Evolutionary conservation across 2,329 filamentous ascomycete genomes (phyloP), one percentile per base, ranked within the genome.

Genomic region (Orbilia quercus): DNA sequence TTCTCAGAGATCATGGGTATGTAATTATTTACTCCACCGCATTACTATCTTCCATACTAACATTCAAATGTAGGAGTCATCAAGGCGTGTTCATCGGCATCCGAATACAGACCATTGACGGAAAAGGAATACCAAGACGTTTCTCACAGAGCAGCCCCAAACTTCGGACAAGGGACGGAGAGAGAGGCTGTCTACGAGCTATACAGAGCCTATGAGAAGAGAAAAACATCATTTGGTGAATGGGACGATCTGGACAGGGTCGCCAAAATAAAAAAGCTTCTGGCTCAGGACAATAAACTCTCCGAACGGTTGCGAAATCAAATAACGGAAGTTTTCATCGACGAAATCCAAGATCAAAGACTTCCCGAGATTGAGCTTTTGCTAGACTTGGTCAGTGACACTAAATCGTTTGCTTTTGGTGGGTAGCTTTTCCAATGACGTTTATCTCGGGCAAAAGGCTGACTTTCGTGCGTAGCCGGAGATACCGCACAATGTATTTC

Each of bases 401-500:
- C 36, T n/a, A 58, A 45, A 25, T 42, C 44, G 2, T 59, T 69
- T 14, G 55, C 63, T 1, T 60, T 69, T 14, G n/a, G 28, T 6
- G 16, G 1, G 18, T 44, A 9, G 6, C 16, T 14, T n/a, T n/a
- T n/a, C n/a, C n/a, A n/a, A n/a, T n/a, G n/a, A n/a, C n/a, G n/a
- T 44, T 5, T 16, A 40, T 36, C 6, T 16, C n/a, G 40, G 11
- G 34, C 20, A 7, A 3, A n/a, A 16, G 11, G 16, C 55, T 59
- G 25, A 59, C n/a, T n/a, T 14, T 14, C 14, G 18, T 20, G 14
- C 2, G 18, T 34, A 76, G 76, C 79, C 22, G 79, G 79, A 0
- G 79, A 80, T 58, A 80, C 79, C 1, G 79, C 79, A 0, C 79
- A 80, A 66, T 79, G 77, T 14, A 80, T 80, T 25, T 80, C 79